A percentile compares a stretch with the other conserved stretches of the same genome.
phyloP scores from a whole-genome alignment of 805 yeast genomes.

The Wickerhamomyces hampshirensis region DNA sequence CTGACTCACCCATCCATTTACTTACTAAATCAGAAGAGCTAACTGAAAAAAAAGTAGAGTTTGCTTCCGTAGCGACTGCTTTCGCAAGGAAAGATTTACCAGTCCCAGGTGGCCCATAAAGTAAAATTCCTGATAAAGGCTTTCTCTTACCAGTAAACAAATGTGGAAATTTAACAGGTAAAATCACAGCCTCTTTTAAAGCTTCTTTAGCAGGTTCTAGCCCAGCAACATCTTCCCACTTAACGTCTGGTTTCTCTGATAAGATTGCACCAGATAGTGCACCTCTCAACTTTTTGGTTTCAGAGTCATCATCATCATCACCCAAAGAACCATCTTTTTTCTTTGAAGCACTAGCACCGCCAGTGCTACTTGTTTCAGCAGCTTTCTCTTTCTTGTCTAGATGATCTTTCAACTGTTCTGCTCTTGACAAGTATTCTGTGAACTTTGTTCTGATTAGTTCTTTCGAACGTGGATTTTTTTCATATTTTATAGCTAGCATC shows the following conservation, averaged over 20 bases:
- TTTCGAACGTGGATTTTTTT: constrained; percentile 84
- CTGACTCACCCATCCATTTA: constrained; percentile 99
- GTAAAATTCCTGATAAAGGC: constrained; percentile 84
- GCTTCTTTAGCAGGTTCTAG: constrained; percentile 94
- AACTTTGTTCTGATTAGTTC: constrained; percentile 85
- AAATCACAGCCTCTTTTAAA: constrained; percentile 91
- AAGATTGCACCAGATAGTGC: constrained; percentile 91
- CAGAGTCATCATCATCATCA: constrained; percentile 67
- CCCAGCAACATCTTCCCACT: constrained; percentile 96
- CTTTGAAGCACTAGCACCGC: constrained; percentile 46
- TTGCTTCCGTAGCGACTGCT: constrained; percentile 98
- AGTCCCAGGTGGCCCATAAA: constrained; percentile 95
- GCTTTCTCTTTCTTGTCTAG: constrained; percentile 56
- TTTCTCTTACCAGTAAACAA: constrained; percentile 90
- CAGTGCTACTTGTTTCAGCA: constrained; percentile 33
- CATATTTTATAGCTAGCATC: constrained; percentile 93
- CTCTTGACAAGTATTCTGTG: constrained; percentile 86
- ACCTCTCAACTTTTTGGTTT: constrained; percentile 82
- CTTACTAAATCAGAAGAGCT: constrained; percentile 95
- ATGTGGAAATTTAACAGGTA: constrained; percentile 96
- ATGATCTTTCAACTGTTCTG: constrained; percentile 90
- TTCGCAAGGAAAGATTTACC: constrained; percentile 96
- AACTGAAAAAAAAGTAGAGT: constrained; percentile 93
- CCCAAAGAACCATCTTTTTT: constrained; percentile 54
- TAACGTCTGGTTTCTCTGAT: constrained; percentile 86